Conservation (phyloP, 805 yeast genomes). For the Candida loeiensis region DNA sequence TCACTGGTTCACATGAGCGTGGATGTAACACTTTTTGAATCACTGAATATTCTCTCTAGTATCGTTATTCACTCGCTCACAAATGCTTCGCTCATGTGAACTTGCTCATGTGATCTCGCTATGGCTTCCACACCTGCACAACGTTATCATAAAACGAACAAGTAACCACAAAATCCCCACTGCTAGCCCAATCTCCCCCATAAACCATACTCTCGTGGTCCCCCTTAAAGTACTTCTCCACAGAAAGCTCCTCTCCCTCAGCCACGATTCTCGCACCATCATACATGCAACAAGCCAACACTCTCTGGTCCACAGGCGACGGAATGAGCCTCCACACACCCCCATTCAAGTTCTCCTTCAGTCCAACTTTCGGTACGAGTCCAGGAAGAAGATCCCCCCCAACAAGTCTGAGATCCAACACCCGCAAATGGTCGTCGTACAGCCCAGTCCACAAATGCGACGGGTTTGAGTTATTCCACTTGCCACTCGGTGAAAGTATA, state of each 20-base stretch:
- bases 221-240: conserved; percentile 47
- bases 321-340: conserved; percentile 95
- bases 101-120: no score
- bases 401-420: conserved; percentile 61
- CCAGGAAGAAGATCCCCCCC: conserved; percentile 39
- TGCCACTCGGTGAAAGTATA: conserved; percentile 46
- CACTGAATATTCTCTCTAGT: no score
- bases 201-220: conserved; percentile 92
- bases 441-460: conserved; percentile 79
- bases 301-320: conserved; percentile 37
- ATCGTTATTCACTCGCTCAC: no score
- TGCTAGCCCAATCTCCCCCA: conserved; percentile 83
- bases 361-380: conserved; percentile 46
- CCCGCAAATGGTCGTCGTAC: conserved; percentile 76
- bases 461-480: conserved; percentile 45
- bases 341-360: conserved; percentile 64
- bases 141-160: conserved; percentile 90
- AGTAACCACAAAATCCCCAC: conserved; percentile 53
- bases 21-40: no score
- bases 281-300: conserved; percentile 90
- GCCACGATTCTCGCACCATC: conserved; percentile 79
- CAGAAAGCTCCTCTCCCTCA: conserved; percentile 22
- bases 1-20: neutral
- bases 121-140: conserved; percentile 65
- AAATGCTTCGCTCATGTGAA: no score